Percentiles rank a stretch among this genome's conserved stretches.
phyloP scores from a whole-genome alignment of 257 asterid genomes.

The Salvia splendens region DNA sequence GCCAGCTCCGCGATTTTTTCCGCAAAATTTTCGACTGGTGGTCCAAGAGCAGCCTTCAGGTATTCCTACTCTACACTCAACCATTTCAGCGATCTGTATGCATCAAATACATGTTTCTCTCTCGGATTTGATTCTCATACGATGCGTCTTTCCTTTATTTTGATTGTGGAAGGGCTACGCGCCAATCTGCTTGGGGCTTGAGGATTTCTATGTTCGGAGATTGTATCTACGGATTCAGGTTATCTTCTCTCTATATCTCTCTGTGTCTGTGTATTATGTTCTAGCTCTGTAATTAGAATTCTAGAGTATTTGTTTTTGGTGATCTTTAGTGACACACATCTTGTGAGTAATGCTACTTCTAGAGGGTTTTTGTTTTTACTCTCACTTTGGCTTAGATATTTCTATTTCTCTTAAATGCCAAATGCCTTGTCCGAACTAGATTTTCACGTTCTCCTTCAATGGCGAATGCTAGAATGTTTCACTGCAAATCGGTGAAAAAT shows the following conservation, averaged over 20 bases:
- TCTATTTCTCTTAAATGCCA: slow-evolving; percentile 7
- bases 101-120: not conserved
- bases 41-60: slow-evolving; percentile 77
- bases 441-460: slow-evolving; percentile 7
- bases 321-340: slow-evolving; percentile 15
- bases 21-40: slow-evolving; percentile 75
- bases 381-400: not conserved
- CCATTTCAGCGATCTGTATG: not conserved
- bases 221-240: slow-evolving; percentile 94
- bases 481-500: not conserved
- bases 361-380: not conserved
- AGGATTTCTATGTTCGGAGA: slow-evolving; percentile 92
- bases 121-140: slow-evolving; percentile 21
- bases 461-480: slow-evolving; percentile 13
- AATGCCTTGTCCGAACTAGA: slow-evolving; percentile 20
- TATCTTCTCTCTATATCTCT: not conserved
- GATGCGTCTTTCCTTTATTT: slow-evolving; percentile 26
- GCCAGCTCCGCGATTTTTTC: slow-evolving; percentile 90
- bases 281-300: not conserved
- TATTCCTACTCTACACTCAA: slow-evolving; percentile 1
- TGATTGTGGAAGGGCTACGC: slow-evolving; percentile 76
- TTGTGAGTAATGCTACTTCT: slow-evolving; percentile 1
- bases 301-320: not conserved
- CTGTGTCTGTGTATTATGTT: not conserved
- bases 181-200: slow-evolving; percentile 98